Conservation (phyloP, 306 rosid species). For the barrel medic (Medicago truncatula) region MtrunA17r5.0-ANR NC_053045.1:55388501-55389000, state of each 20-base stretch:
- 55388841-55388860: slow-evolving; percentile 16
- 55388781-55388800: slow-evolving; percentile 9
- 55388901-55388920: slow-evolving; percentile 19
- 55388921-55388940: slow-evolving; percentile 14
- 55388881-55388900: slow-evolving; percentile 13
- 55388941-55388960: slow-evolving; percentile 31
- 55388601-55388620: slow-evolving; percentile 8
- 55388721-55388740: slow-evolving; percentile 26
- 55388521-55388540: neutral
- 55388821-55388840: slow-evolving; percentile 25
- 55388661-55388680: neutral
- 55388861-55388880: slow-evolving; percentile 28
- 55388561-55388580: neutral
- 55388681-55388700: neutral
- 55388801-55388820: slow-evolving; percentile 4
- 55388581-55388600: neutral
- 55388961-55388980: neutral
- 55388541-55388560: slow-evolving; percentile 29
- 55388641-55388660: neutral
- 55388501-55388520: neutral
- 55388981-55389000: neutral
- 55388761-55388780: slow-evolving; percentile 3
- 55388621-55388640: neutral
- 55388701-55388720: slow-evolving; percentile 27
- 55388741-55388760: slow-evolving; percentile 8